phyloP scores from a whole-genome alignment of 2,329 filamentous ascomycete genomes.

The Fusarium sp. region DNA sequence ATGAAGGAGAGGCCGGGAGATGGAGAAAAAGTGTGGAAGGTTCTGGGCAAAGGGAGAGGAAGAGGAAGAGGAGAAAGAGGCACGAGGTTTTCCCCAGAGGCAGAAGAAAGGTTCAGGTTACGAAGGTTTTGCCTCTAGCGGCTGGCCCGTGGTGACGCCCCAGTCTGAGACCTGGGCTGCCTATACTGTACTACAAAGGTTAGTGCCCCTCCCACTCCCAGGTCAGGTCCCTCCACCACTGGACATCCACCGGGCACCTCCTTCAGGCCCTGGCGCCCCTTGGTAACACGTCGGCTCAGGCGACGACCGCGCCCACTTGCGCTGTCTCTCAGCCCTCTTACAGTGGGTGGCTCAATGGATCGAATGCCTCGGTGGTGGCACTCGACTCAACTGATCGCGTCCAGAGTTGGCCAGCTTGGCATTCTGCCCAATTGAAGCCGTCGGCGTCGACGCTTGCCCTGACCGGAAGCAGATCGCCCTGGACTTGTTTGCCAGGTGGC shows the following conservation, averaged over 20 bases:
- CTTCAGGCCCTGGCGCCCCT: slow-evolving; percentile 22
- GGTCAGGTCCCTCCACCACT: neutral
- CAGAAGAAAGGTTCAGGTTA: slow-evolving; percentile 52
- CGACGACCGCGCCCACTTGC: slow-evolving; percentile 4
- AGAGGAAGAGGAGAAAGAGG: slow-evolving; percentile 43
- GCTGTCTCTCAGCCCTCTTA: slow-evolving; percentile 36
- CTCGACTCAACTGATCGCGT: slow-evolving; percentile 13
- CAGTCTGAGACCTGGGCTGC: slow-evolving; percentile 17
- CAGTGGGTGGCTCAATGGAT: slow-evolving; percentile 29
- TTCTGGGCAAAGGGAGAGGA: slow-evolving; percentile 48
- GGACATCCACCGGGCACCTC: slow-evolving; percentile 1
- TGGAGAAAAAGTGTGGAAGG: slow-evolving; percentile 42
- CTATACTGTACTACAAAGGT: neutral
- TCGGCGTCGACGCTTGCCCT: slow-evolving; percentile 39
- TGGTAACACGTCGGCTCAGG: slow-evolving; percentile 32
- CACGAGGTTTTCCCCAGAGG: slow-evolving; percentile 55
- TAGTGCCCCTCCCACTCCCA: slow-evolving; percentile 7
- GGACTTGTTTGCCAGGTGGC: slow-evolving; percentile 30
- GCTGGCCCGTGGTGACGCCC: slow-evolving; percentile 47
- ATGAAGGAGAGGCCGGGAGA: slow-evolving; percentile 47
- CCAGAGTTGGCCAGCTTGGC: slow-evolving; percentile 1
- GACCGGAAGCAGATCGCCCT: slow-evolving; percentile 44
- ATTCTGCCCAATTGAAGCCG: slow-evolving; percentile 36
- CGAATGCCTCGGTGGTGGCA: slow-evolving; percentile 10
- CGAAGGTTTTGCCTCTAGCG: slow-evolving; percentile 55